These are phyloP conservation scores for Cladophialophora bantiana DNA, from an alignment of 2,329 filamentous ascomycete species.

Conservation along the genomic window DNA sequence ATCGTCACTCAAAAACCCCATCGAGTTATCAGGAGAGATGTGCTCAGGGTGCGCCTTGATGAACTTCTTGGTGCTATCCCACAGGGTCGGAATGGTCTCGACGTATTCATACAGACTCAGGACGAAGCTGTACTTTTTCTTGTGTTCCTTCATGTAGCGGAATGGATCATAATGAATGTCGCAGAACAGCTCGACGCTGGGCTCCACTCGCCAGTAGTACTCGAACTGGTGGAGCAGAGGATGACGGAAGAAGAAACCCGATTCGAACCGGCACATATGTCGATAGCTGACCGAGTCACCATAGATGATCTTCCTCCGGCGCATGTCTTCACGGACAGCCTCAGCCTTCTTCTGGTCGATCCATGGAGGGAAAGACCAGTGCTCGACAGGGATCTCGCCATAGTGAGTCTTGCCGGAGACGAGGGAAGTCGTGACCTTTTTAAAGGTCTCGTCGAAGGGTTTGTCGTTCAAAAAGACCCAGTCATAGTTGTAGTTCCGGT, in stretches of 20 bases:
- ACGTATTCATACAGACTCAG: slow-evolving; percentile 95
- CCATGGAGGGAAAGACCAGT: slow-evolving; percentile 96
- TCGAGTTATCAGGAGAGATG: slow-evolving; percentile 80
- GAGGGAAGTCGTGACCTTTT: slow-evolving; percentile 84
- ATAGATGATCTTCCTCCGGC: slow-evolving; percentile 93
- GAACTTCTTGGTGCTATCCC: slow-evolving; percentile 95
- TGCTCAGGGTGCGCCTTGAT: slow-evolving; percentile 90
- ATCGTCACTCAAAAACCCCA: slow-evolving; percentile 92
- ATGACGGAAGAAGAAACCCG: slow-evolving; percentile 98
- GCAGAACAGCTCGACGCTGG: slow-evolving; percentile 94
- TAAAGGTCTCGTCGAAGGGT: slow-evolving; percentile 92
- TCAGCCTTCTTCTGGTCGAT: slow-evolving; percentile 94
- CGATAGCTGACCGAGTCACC: slow-evolving; percentile 96
- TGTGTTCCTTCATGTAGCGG: slow-evolving; percentile 92
- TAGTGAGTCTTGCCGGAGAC: slow-evolving; percentile 94
- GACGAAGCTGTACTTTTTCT: slow-evolving; percentile 98
- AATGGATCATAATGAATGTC: slow-evolving; percentile 96
- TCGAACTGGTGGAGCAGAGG: slow-evolving; percentile 93
- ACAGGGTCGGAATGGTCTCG: slow-evolving; percentile 94
- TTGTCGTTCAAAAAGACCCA: slow-evolving; percentile 99
- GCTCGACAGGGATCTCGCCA: slow-evolving; percentile 84
- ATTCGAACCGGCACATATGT: slow-evolving; percentile 99
- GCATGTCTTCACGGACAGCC: slow-evolving; percentile 93
- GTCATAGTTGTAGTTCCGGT: slow-evolving; percentile 94
- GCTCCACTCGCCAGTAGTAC: slow-evolving; percentile 99